Percentiles rank a stretch among this genome's conserved stretches.
Evolutionary conservation across 495 filamentous ascomycete species (phyloP).

Genomic region (Choiromyces venosus): DNA sequence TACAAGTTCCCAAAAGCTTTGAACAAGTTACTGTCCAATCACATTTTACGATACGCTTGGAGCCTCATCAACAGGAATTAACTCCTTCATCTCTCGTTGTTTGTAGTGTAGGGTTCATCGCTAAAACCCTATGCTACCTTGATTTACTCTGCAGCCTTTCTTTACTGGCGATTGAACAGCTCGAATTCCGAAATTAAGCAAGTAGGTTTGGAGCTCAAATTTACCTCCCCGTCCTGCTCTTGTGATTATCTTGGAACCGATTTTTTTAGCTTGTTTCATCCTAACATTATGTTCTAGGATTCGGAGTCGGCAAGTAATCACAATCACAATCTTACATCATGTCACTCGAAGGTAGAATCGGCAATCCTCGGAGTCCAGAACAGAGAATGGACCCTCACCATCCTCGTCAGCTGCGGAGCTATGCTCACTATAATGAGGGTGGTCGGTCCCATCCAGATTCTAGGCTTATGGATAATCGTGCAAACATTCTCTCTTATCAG

Average conservation of each 20-base stretch:
- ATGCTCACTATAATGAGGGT: constrained; percentile 34
- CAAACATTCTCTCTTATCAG: constrained; percentile 28
- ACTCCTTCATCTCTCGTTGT: background rate
- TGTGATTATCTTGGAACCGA: background rate
- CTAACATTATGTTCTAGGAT: background rate
- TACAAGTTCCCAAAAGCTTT: background rate
- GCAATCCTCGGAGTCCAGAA: constrained; percentile 31
- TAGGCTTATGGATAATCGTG: constrained; percentile 33
- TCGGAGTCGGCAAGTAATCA: background rate
- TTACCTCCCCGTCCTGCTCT: background rate
- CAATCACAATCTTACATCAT: constrained; percentile 6
- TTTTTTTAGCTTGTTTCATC: background rate
- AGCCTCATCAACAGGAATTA: background rate
- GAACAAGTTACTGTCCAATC: background rate
- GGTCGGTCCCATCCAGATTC: constrained; percentile 31
- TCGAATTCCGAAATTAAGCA: background rate
- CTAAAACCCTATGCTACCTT: background rate
- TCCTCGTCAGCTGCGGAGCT: constrained; percentile 33
- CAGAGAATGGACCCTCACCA: constrained; percentile 34
- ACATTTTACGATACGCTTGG: background rate
- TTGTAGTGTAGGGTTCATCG: background rate
- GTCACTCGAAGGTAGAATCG: constrained; percentile 28
- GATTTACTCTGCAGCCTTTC: background rate
- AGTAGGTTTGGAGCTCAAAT: background rate
- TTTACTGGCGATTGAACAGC: background rate